A percentile compares a stretch with the other conserved stretches of the same genome.
These are phyloP conservation scores for Blastobotrys indianensis DNA, from an alignment of 1,139 yeast species.

Conservation along the genomic window DNA sequence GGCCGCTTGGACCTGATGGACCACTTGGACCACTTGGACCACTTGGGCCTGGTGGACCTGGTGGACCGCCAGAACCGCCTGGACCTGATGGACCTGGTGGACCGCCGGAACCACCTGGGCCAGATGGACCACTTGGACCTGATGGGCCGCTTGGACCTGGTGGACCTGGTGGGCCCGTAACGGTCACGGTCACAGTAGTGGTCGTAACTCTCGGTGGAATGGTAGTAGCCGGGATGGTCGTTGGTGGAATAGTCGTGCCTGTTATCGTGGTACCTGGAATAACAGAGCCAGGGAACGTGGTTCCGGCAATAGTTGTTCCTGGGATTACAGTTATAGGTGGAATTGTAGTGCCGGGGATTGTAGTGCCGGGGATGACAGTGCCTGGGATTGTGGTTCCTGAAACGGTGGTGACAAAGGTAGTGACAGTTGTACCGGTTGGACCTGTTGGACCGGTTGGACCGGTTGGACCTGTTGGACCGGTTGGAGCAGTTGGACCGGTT, in stretches of 20 bases:
- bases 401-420: slow-evolving; percentile 14
- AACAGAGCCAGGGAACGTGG: slow-evolving; percentile 11
- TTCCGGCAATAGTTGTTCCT: slow-evolving; percentile 9
- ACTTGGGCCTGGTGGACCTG: slow-evolving; percentile 4
- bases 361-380: slow-evolving; percentile 14
- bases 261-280: slow-evolving; percentile 18
- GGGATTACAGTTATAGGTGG: slow-evolving; percentile 16
- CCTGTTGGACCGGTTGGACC: slow-evolving; percentile 1
- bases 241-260: slow-evolving; percentile 14
- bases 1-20: too few species aligned
- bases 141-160: not conserved
- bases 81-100: not conserved
- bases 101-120: not conserved
- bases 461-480: not conserved
- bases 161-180: slow-evolving; percentile 1
- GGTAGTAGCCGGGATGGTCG: slow-evolving; percentile 4
- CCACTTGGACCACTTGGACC: not conserved
- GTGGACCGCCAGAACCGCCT: not conserved
- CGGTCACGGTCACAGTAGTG: not conserved
- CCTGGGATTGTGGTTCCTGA: slow-evolving; percentile 22
- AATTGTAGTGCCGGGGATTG: slow-evolving; percentile 10
- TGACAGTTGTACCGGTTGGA: slow-evolving; percentile 1
- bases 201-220: not conserved
- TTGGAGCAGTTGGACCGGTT: not conserved
- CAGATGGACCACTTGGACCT: not conserved